These are phyloP conservation scores for Rhodotorula sp. DNA, from an alignment of 1,284 basidiomycete genomes.

Conservation along the genomic window DNA sequence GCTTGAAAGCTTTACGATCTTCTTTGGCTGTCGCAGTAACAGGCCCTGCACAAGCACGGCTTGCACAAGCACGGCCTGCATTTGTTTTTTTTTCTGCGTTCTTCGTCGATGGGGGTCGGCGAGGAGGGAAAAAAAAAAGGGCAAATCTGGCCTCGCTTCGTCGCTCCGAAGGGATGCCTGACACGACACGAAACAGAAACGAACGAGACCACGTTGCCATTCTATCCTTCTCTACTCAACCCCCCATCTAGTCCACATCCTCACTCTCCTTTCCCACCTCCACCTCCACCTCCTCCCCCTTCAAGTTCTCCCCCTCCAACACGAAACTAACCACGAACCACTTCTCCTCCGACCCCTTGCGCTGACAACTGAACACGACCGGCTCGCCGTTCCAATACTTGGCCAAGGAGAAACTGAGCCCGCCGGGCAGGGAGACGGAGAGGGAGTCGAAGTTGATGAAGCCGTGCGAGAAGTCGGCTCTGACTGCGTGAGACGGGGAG, in stretches of 20 bases:
- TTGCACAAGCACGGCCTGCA: too few relatives aligned
- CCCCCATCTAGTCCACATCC: constrained; percentile 8
- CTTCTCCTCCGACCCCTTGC: constrained; percentile 2
- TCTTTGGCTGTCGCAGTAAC: too few relatives aligned
- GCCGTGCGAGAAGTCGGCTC: constrained; percentile 37
- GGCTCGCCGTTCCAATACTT: constrained; percentile 37
- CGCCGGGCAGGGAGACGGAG: constrained; percentile 34
- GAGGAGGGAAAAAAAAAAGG: too few relatives aligned
- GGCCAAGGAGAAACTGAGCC: constrained; percentile 28
- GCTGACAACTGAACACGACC: constrained; percentile 17
- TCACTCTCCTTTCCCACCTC: neutral
- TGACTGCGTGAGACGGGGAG: constrained; percentile 5
- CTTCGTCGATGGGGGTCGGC: too few relatives aligned
- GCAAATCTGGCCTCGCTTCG: too few relatives aligned
- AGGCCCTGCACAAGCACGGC: too few relatives aligned
- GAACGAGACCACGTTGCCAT: too few relatives aligned
- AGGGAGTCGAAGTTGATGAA: constrained; percentile 41
- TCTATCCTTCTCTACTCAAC: neutral
- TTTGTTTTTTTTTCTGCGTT: too few relatives aligned
- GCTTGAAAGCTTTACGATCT: too few relatives aligned
- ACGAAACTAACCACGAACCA: constrained; percentile 36
- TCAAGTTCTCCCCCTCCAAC: constrained; percentile 18
- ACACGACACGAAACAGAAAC: neutral
- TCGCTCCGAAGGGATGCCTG: too few relatives aligned
- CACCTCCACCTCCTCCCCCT: neutral